Evolutionary conservation across 352 stramenopile genomes (phyloP), one percentile per base, ranked within the genome.

Genomic region (Phytophthora brassicae): DNA sequence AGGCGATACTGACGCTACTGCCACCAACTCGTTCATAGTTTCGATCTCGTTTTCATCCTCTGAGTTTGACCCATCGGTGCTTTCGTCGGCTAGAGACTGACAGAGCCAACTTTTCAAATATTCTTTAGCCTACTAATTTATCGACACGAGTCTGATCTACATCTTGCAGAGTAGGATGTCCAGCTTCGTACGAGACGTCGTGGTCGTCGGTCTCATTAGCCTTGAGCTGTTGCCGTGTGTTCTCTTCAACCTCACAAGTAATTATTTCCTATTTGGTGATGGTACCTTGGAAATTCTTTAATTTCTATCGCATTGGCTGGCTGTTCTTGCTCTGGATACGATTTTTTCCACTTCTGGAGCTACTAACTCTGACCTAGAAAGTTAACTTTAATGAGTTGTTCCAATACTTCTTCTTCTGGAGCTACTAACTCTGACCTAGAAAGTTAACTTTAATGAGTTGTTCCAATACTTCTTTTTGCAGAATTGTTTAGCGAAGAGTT

Each of bases 101-200:
- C n/a, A n/a, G n/a, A n/a, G n/a, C 60, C 41, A 24, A 71, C 43
- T 38, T 60, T 64, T 64, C 57, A 75, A 5, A 23, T 38, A 28
- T 52, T 31, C n/a, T 52, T 13, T 2, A 22, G 62, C 38, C n/a
- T 17, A 2, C 1, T 52, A n/a, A 19, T 28, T 60, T 38, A 16
- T 1, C 13, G 6, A 56, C 35, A 12, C 14, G 45, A 8, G 44
- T 45, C 14, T 20, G 13, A 14, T 54, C 26, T 41, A 45, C 36
- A 24, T 53, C 29, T 17, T 48, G n/a, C 3, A 44, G 29, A 12
- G 14, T 16, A 6, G 22, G 9, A 38, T 60, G 44, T 24, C 20
- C 4, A 33, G 36, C 36, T 14, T 60, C 23, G 6, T 20, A 49
- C 3, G 41, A 62, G 1, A 6, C 13, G 9, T 64, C 42, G 26